Evolutionary conservation across 2,329 filamentous ascomycete genomes (phyloP).

Genomic region (Emmonsiellopsis sp.): DNA sequence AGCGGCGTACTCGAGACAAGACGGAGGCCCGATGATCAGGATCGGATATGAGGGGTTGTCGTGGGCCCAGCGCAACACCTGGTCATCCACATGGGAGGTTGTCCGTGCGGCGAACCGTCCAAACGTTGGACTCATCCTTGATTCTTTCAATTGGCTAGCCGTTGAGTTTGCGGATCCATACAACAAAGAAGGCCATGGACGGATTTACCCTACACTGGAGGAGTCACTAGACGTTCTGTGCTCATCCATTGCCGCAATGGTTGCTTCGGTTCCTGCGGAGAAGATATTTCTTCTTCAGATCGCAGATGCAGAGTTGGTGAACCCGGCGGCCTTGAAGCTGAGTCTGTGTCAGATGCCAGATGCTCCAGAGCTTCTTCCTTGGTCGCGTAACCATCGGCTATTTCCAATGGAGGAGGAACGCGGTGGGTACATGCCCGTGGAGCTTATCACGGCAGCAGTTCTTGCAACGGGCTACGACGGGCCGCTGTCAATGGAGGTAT

Average conservation of each 20-base stretch:
- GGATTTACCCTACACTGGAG: conserved; percentile 1
- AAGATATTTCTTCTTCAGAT: conserved; percentile 4
- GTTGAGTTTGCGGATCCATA: conserved; percentile 2
- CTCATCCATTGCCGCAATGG: conserved; percentile 2
- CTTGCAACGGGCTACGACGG: conserved; percentile 1
- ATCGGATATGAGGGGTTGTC: conserved; percentile 1
- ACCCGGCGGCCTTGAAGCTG: neutral
- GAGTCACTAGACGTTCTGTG: neutral
- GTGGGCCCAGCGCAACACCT: conserved; percentile 1
- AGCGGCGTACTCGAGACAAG: neutral
- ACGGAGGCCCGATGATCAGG: conserved; percentile 2
- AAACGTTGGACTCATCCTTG: neutral
- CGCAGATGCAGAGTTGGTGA: conserved; percentile 1
- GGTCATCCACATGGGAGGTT: conserved; percentile 3
- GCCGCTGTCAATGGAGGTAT: conserved; percentile 2
- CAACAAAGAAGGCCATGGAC: conserved; percentile 2
- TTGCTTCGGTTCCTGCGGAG: neutral
- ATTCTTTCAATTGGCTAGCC: conserved; percentile 2
- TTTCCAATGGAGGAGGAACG: conserved; percentile 1
- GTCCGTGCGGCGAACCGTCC: conserved; percentile 1
- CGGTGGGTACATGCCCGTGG: conserved; percentile 2
- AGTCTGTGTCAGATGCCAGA: neutral
- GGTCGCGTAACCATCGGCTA: neutral
- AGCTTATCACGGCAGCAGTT: neutral
- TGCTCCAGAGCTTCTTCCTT: neutral